Percentiles rank a stretch among this genome's conserved stretches.
phyloP scores from a whole-genome alignment of 441 rosid genomes.

The Viola pubescens region DNA sequence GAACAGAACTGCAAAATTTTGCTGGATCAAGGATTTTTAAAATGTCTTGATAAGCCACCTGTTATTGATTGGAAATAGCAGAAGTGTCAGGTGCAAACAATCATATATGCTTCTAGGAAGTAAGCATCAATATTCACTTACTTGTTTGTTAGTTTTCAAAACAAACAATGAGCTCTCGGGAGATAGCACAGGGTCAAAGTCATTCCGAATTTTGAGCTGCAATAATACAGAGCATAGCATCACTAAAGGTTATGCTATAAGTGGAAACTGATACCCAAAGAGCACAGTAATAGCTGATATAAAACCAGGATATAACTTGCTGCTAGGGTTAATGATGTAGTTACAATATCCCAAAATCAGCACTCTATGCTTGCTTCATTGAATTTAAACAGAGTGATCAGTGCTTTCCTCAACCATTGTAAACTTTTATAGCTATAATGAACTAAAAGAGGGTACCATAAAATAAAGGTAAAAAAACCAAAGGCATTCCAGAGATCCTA shows the following conservation, averaged over 20 bases:
- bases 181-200: constrained; percentile 99
- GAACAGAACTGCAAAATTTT: constrained; percentile 83
- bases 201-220: constrained; percentile 98
- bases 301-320: neutral
- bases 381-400: no score
- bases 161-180: constrained; percentile 99
- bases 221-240: constrained; percentile 14
- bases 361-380: no score
- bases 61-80: constrained; percentile 18
- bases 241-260: constrained; percentile 12
- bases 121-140: constrained; percentile 30
- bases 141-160: constrained; percentile 90
- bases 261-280: neutral
- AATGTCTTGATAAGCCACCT: constrained; percentile 90
- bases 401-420: no score
- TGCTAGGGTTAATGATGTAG: neutral
- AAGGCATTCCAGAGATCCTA: neutral
- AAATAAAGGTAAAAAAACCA: neutral
- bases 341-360: no score
- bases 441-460: neutral
- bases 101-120: constrained; percentile 8
- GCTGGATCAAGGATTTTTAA: constrained; percentile 72
- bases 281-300: constrained; percentile 3
- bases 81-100: constrained; percentile 22
- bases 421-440: neutral